Evolutionary conservation across 441 rosid genomes (phyloP), one percentile per base, ranked within the genome.

Genomic region (Hura crepitans): DNA sequence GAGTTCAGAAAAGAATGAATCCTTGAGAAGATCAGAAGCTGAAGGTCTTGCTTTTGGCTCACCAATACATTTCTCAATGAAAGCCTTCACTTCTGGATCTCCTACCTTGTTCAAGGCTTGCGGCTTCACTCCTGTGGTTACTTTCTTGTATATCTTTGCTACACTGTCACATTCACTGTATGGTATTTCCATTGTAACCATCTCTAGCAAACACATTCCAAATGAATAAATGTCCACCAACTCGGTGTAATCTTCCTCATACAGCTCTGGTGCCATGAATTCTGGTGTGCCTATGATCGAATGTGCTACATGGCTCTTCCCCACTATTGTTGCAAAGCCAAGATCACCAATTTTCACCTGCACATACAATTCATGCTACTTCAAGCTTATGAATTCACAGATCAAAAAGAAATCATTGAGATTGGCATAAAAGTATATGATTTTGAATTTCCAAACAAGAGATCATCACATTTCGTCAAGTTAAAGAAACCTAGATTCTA

Each of bases 261-360:
- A 91, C 13, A 91, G 85, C 81, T 91, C 97, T 0, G 97, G 97
- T 35, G 97, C 97, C 97, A 91, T 91, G 81, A 82, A 91, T 65
- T 89, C 97, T 18, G 97, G 95, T 28, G 93, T 89, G 35, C 91
- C 93, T 43, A 90, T 72, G 50, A 90, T 86, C 67, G 91, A 84
- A 65, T 79, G 87, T 27, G 94, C 96, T 45, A 82, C 82, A 49
- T 91, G 92, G 78, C 83, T 87, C 81, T 77, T 87, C 83, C 86
- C 85, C 73, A 85, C 85, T 65, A 81, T 84, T 65, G 91, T 85
- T 47, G 96, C 94, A 62, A 90, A 84, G 27, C 97, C 97, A 58
- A 90, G 89, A 84, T 90, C 97, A 54, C 97, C 97, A 27, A 90
- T 88, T 79, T 90, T 90, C 71, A 90, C 89, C 74, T 88, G 63